Conservation (phyloP, 768 basidiomycete species). For the Amanita rimosa region DNA sequence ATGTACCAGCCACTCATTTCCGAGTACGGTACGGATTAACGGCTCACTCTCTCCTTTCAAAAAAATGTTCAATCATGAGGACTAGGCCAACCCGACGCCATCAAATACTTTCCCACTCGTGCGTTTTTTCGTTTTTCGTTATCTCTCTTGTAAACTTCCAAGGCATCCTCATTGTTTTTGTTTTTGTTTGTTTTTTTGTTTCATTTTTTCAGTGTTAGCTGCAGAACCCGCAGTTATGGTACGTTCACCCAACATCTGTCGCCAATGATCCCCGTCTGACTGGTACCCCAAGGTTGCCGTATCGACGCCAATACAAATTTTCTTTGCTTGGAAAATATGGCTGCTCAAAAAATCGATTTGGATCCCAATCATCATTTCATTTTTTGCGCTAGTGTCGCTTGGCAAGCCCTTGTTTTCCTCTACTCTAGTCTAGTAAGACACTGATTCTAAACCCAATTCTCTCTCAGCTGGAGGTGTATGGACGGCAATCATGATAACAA, state of each 20-base stretch:
- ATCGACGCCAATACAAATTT: conserved; percentile 36
- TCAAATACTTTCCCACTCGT: conserved; percentile 24
- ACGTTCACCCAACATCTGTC: conserved; percentile 7
- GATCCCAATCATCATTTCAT: conserved; percentile 19
- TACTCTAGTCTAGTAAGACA: neutral
- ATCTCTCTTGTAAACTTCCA: neutral
- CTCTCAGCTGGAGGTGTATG: conserved; percentile 31
- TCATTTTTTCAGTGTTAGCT: conserved; percentile 15
- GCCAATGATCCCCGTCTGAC: neutral
- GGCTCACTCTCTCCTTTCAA: neutral
- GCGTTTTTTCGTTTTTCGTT: conserved; percentile 7
- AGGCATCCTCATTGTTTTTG: conserved; percentile 10
- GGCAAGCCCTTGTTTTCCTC: conserved; percentile 13
- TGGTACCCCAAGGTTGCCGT: conserved; percentile 22
- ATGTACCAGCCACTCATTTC: conserved; percentile 35
- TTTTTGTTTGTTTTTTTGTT: no score
- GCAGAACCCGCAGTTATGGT: conserved; percentile 22
- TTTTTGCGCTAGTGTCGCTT: conserved; percentile 24
- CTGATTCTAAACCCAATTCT: neutral
- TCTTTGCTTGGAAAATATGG: conserved; percentile 32
- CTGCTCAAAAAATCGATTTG: conserved; percentile 27
- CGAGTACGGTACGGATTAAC: conserved; percentile 21
- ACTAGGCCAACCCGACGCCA: conserved; percentile 21
- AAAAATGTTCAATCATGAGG: neutral
- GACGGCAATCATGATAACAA: conserved; percentile 22